Evolutionary conservation across 2,329 filamentous ascomycete species (phyloP).

Genomic region (Trichocomaceae sp.): DNA sequence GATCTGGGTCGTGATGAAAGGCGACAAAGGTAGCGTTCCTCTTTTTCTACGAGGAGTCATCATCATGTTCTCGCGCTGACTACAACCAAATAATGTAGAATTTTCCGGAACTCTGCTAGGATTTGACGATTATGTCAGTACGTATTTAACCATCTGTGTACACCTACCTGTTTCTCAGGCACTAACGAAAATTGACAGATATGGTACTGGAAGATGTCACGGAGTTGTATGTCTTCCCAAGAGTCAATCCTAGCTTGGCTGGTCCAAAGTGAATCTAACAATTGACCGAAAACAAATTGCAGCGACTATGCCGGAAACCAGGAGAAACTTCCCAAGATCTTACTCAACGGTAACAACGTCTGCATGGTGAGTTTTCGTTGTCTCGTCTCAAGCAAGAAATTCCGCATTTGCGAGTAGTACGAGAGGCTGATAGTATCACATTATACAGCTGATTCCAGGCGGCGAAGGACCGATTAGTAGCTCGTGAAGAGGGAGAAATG

Average conservation of each 20-base stretch:
- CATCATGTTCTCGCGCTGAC: neutral
- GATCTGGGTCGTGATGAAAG: constrained; percentile 99
- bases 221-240: constrained; percentile 62
- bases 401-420: neutral
- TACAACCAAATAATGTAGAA: constrained; percentile 52
- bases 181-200: constrained; percentile 49
- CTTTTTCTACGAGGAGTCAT: neutral
- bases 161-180: constrained; percentile 16
- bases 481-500: constrained; percentile 6
- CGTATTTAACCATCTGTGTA: constrained; percentile 43
- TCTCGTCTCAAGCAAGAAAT: neutral
- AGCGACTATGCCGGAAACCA: constrained; percentile 89
- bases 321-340: constrained; percentile 85
- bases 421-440: neutral
- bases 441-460: constrained; percentile 64
- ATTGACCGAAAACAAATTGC: neutral
- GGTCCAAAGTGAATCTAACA: neutral
- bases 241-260: neutral
- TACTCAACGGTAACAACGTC: constrained; percentile 96
- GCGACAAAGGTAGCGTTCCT: constrained; percentile 71
- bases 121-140: constrained; percentile 99
- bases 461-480: constrained; percentile 58
- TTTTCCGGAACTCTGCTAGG: constrained; percentile 91
- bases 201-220: constrained; percentile 98
- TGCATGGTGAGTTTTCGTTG: constrained; percentile 73